These are phyloP conservation scores for Eragrostis curvula DNA, from an alignment of 176 grass and related monocot species.

Conservation along the genomic window DNA sequence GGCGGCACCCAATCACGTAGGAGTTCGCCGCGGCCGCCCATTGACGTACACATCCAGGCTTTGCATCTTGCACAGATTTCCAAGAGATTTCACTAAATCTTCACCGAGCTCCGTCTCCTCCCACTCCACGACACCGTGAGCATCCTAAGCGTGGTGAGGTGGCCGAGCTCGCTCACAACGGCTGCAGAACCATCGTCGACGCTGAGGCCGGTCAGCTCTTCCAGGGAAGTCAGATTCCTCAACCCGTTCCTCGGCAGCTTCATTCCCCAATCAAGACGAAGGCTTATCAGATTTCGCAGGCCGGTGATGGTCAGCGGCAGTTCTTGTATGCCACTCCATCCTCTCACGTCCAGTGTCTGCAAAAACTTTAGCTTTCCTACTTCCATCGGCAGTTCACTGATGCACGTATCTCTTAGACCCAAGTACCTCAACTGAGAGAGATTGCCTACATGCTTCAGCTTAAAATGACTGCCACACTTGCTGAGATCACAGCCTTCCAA, in stretches of 20 bases:
- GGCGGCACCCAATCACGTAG: not conserved
- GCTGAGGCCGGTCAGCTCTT: not conserved
- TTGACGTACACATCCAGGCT: not conserved
- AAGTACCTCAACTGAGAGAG: conserved; percentile 6
- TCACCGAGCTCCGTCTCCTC: not conserved
- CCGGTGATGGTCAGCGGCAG: not conserved
- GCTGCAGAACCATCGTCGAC: not conserved
- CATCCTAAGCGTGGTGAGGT: not conserved
- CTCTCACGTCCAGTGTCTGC: not conserved
- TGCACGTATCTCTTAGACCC: not conserved
- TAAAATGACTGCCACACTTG: not conserved
- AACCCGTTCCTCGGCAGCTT: not conserved
- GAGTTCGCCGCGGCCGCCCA: not conserved
- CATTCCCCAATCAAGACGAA: not conserved
- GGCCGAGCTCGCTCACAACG: not conserved
- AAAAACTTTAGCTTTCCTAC: not conserved
- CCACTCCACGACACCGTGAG: not conserved
- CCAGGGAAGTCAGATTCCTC: not conserved
- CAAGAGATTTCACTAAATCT: not conserved
- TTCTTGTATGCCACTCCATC: not conserved
- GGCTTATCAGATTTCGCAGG: not conserved
- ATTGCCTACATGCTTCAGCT: not conserved
- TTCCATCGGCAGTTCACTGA: not conserved
- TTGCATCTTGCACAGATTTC: not conserved
- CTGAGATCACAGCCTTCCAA: not conserved